phyloP scores from a whole-genome alignment of 805 yeast genomes.

The Naumovozyma castellii region DNA sequence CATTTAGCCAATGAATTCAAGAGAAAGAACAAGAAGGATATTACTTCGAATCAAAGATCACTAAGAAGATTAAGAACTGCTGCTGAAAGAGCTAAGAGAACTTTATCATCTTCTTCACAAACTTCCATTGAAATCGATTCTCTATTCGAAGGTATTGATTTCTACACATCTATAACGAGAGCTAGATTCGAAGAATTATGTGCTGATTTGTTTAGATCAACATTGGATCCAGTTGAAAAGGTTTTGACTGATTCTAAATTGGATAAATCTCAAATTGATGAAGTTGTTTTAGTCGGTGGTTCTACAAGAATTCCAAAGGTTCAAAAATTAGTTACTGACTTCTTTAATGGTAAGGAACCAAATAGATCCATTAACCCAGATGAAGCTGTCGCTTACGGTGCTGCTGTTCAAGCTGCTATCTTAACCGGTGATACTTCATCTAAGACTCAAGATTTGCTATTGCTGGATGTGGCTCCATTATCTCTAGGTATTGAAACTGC shows the following conservation, averaged over 20 bases:
- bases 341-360: conserved; percentile 96
- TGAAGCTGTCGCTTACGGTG: conserved; percentile 99
- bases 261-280: conserved; percentile 83
- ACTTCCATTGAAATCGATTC: conserved; percentile 94
- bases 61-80: conserved; percentile 96
- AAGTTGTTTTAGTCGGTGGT: conserved; percentile 94
- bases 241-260: conserved; percentile 84
- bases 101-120: conserved; percentile 91
- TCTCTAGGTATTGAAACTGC: conserved; percentile 97
- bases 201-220: conserved; percentile 87
- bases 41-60: conserved; percentile 85
- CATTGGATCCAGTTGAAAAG: conserved; percentile 90
- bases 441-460: conserved; percentile 88
- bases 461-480: conserved; percentile 95
- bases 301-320: conserved; percentile 97
- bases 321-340: conserved; percentile 90
- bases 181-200: conserved; percentile 96
- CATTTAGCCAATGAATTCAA: conserved; percentile 88
- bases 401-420: conserved; percentile 97
- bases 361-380: conserved; percentile 95
- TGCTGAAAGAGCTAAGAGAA: conserved; percentile 97
- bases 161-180: conserved; percentile 92
- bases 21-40: conserved; percentile 91
- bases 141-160: conserved; percentile 87
- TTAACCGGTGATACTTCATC: conserved; percentile 93